Evolutionary conservation across 768 basidiomycete species (phyloP).

Genomic region (Lentinula edodes): DNA sequence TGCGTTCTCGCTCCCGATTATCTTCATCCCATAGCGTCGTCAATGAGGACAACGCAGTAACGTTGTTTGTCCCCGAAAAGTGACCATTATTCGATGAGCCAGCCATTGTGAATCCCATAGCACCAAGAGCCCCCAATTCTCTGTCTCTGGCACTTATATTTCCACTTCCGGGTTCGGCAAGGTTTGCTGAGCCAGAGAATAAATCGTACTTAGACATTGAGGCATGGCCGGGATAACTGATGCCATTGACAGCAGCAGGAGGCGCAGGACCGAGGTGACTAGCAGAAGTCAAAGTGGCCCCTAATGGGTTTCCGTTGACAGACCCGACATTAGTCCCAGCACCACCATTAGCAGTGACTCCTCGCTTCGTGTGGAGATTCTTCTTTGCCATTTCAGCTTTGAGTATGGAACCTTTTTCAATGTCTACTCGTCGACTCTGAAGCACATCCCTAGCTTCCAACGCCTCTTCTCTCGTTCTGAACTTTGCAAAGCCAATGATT

Average conservation of each 20-base stretch:
- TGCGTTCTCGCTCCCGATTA: slow-evolving; percentile 13
- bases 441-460: slow-evolving; percentile 81
- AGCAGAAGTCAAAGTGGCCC: background rate
- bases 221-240: background rate
- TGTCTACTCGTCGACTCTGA: slow-evolving; percentile 86
- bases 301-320: background rate
- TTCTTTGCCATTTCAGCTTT: slow-evolving; percentile 99
- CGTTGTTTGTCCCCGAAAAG: slow-evolving; percentile 8
- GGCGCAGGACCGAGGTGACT: background rate
- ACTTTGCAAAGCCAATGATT: slow-evolving; percentile 98
- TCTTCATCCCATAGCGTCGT: slow-evolving; percentile 8
- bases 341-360: slow-evolving; percentile 53
- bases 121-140: slow-evolving; percentile 39
- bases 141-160: slow-evolving; percentile 38
- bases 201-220: background rate
- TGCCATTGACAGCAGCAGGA: background rate
- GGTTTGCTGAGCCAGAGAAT: slow-evolving; percentile 9
- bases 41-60: background rate
- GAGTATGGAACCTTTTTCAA: slow-evolving; percentile 86
- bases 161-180: slow-evolving; percentile 11
- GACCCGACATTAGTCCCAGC: slow-evolving; percentile 15
- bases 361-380: slow-evolving; percentile 93
- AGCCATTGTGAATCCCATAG: slow-evolving; percentile 36
- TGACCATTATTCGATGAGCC: slow-evolving; percentile 9
- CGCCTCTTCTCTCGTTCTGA: slow-evolving; percentile 82